Evolutionary conservation across 164 flowering plant species (phyloP).

Genomic region (Echeveria elegans): DNA sequence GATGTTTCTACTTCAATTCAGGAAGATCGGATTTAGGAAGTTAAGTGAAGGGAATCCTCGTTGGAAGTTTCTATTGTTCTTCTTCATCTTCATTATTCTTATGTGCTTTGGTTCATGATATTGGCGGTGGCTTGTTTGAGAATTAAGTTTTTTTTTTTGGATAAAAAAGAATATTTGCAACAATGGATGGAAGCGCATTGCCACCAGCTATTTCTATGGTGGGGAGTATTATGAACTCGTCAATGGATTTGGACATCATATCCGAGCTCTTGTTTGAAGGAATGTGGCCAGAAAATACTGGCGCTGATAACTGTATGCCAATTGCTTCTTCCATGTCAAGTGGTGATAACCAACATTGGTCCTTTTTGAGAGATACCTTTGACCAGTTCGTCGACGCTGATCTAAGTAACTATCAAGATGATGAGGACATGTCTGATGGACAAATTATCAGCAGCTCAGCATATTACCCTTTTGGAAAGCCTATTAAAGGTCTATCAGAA

Average conservation of each 20-base stretch:
- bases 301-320: not conserved
- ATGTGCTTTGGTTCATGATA: conserved; percentile 6
- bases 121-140: not conserved
- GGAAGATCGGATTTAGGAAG: not conserved
- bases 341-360: not conserved
- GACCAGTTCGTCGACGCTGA: not conserved
- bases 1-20: conserved; percentile 6
- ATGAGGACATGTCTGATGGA: not conserved
- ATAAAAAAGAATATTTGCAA: not conserved
- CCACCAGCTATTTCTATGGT: not conserved
- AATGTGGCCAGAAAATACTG: not conserved
- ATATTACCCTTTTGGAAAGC: not conserved
- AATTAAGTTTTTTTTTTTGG: not conserved
- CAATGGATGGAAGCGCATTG: conserved; percentile 6
- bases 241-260: conserved; percentile 2
- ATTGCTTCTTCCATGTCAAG: not conserved
- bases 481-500: not conserved
- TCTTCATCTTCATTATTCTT: conserved; percentile 6
- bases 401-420: not conserved
- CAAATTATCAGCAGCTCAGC: not conserved
- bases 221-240: not conserved
- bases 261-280: not conserved
- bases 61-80: not conserved
- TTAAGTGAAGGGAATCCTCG: not conserved
- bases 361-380: not conserved